Base-by-base conservation (phyloP, 345 rosid species). In the Bruguiera gymnorhiza region DNA sequence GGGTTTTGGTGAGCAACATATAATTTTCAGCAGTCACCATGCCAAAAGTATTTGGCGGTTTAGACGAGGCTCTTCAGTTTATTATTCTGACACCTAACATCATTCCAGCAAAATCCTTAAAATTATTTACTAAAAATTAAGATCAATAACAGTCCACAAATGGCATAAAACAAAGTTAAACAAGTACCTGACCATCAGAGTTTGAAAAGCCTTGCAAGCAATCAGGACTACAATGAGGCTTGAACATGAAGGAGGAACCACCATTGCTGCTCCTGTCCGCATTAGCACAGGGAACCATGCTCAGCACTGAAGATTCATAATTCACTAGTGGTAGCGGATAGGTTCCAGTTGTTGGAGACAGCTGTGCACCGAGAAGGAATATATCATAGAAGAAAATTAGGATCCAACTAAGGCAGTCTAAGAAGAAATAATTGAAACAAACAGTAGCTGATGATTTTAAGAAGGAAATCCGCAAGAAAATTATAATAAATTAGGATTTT, bases 331-430 rank as follows among this genome's bases (percentile, higher is more conserved):
- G 66, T 13, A 78, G 20, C 2, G 72, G 78, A 69, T 91, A 87
- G 43, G 86, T 89, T 67, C 97, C 97, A 3, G 97, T 91, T 32
- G 98, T 94, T 4, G 98, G 97, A 74, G 97, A 94, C 23, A 89
- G 91, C 85, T 81, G 75, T 26, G 46, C 37, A 1, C 10, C 24
- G 6, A 55, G 29, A 55, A 23, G 6, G 9, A 24, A 23, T 1
- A 56, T 24, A 56, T 24, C 60, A 56, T 24, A 24, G 16, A 10
- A 56, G 50, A 56, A 6, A 56, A 56, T 56, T 21, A 56, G 50
- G 19, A 43, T 43, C 4, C 18, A 43, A 13, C 16, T 43, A 15
- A 43, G 18, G 50, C 50, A 43, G 50, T 43, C 19, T 43, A 13
- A 18, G 50, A 43, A 43, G 18, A 56, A 56, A 8, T 21, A 23